phyloP scores from a whole-genome alignment of 2,329 filamentous ascomycete species.

The Epichloe sp. region DNA sequence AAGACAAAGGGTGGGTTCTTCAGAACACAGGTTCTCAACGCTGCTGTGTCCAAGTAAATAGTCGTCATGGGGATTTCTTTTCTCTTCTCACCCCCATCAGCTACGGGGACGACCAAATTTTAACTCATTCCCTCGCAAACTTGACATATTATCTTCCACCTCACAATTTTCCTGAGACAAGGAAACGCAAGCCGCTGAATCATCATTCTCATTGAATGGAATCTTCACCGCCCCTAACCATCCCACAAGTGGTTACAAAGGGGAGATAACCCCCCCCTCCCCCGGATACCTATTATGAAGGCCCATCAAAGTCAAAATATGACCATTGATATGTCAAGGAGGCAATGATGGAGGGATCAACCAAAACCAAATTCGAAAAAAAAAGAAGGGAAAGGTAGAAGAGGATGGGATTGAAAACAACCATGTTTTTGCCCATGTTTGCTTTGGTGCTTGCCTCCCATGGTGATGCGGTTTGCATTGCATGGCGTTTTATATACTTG shows the following conservation, averaged over 20 bases:
- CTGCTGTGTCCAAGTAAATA: conserved; percentile 42
- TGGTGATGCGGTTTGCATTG: conserved; percentile 27
- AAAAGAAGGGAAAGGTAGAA: conserved; percentile 3
- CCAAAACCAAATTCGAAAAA: neutral
- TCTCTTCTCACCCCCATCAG: neutral
- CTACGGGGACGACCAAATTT: neutral
- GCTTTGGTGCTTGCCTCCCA: neutral
- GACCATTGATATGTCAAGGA: too few species aligned
- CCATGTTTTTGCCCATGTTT: conserved; percentile 9
- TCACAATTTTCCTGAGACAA: neutral
- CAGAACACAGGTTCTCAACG: conserved; percentile 83
- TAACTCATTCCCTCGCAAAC: neutral
- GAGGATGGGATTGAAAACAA: neutral
- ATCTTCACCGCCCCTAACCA: too few species aligned
- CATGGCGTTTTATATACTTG: conserved; percentile 19
- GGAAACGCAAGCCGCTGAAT: neutral
- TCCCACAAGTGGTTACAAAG: too few species aligned
- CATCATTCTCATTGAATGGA: neutral
- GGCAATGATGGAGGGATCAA: neutral
- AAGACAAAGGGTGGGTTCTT: conserved; percentile 98
- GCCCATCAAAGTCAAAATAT: too few species aligned
- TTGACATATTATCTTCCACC: neutral
- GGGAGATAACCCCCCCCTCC: too few species aligned
- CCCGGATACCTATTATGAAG: too few species aligned
- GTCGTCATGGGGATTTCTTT: neutral